phyloP scores from a whole-genome alignment of 306 rosid species.

The Cucumis cinereus region DNA sequence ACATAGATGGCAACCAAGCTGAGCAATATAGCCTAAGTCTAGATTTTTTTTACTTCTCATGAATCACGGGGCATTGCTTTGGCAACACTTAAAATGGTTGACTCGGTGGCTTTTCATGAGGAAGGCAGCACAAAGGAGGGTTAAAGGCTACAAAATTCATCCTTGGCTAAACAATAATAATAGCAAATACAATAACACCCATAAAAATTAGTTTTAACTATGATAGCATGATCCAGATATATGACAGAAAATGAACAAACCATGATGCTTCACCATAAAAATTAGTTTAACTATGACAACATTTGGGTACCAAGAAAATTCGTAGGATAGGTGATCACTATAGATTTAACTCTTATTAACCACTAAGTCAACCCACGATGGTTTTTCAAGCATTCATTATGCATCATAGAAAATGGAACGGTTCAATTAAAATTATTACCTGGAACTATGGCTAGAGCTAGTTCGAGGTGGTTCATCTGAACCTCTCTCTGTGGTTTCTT shows the following conservation, averaged over 20 bases:
- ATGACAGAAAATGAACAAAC: background rate
- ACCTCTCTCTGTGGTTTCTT: slow-evolving; percentile 15
- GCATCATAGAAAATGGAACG: background rate
- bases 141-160: too few species aligned
- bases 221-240: background rate
- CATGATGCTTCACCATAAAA: background rate
- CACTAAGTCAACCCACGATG: too few species aligned
- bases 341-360: too few species aligned
- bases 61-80: background rate
- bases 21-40: background rate
- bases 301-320: too few species aligned
- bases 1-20: background rate
- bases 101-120: background rate
- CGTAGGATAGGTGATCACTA: too few species aligned
- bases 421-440: slow-evolving; percentile 21
- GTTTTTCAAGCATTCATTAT: background rate
- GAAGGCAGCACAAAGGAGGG: background rate
- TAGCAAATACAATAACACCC: background rate
- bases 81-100: background rate
- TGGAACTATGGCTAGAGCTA: slow-evolving; percentile 25
- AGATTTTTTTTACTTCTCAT: background rate
- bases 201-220: background rate
- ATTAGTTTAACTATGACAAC: too few species aligned
- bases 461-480: slow-evolving; percentile 17
- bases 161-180: background rate